Evolutionary conservation across 305 asterid genomes (phyloP).

Genomic region (Fraxinus dipetala): DNA sequence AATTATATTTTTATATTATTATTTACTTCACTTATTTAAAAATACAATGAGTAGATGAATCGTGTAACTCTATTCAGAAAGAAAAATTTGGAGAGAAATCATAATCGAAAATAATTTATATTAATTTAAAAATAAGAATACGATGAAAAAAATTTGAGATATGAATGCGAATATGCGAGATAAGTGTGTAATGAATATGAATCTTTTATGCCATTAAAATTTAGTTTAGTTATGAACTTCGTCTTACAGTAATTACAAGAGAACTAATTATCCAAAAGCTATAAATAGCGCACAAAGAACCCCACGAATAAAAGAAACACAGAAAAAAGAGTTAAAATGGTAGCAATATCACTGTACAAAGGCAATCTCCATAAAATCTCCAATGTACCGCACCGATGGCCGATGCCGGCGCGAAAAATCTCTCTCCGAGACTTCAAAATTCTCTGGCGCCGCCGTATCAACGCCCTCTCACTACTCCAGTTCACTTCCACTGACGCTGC

Average conservation of each 20-base stretch:
- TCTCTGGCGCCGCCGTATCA: constrained; percentile 67
- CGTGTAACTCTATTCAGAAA: too few species aligned
- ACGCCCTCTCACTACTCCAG: constrained; percentile 58
- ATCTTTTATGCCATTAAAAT: too few species aligned
- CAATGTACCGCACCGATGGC: constrained; percentile 65
- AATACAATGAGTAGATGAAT: too few species aligned
- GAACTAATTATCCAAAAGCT: background rate
- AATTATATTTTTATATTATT: too few species aligned
- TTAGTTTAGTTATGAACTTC: too few species aligned
- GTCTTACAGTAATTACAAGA: background rate
- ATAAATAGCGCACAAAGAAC: background rate
- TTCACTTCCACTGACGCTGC: constrained; percentile 16
- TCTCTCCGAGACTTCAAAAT: constrained; percentile 51
- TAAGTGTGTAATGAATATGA: too few species aligned
- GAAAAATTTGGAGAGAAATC: too few species aligned
- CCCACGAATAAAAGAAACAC: background rate
- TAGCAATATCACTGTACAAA: constrained; percentile 73
- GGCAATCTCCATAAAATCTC: constrained; percentile 76
- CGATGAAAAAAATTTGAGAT: too few species aligned
- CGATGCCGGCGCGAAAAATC: constrained; percentile 52
- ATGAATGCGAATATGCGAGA: too few species aligned
- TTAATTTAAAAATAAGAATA: too few species aligned
- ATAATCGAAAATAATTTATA: too few species aligned
- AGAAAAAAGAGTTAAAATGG: constrained; percentile 37
- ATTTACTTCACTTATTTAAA: too few species aligned